Evolutionary conservation across 495 filamentous ascomycete genomes (phyloP), one percentile per base, ranked within the genome.

Genomic region (Aspergillus carlsbadensis): DNA sequence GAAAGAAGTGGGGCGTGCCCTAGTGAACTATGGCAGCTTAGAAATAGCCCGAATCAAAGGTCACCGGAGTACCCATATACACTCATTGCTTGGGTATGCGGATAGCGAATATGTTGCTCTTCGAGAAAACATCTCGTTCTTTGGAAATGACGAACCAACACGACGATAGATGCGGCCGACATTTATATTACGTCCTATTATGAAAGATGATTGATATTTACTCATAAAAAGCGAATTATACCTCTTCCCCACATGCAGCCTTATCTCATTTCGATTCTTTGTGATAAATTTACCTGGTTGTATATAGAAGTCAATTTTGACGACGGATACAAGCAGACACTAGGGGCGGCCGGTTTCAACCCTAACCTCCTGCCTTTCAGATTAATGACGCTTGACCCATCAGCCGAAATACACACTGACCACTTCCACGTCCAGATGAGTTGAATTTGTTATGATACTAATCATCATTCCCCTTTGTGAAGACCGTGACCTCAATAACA

Each of bases 101-200:
- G 92, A 97, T 64, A 92, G 88, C 56, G 91, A 97, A 71, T 96
- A 98, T 78, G 89, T 98, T 40, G 93, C 93, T 7, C 75, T 91
- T 61, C 79, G 91, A 54, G 91, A 95, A 70, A 95, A 93, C 62
- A 87, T 96, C 36, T 89, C 90, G 15, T 87, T 96, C 55, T 87
- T 91, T 43, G 73, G 69, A 33, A 65, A 59, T 10, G 68, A 72
- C 22, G 67, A 68, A 42, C 40, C 24, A 14, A 6, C 24, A 29
- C 42, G 34, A 33, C 42, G 35, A 36, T 58, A 57, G 29, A 45
- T 8, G 7, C 7, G 20, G 37, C 18, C 36, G 6, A 15, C 18
- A 14, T 21, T 29, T 29, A 15, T 33, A 43, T 29, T 13, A 57
- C n/a, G 24, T 10, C n/a, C 44, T 15, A 20, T 33, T 22, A 50